These are phyloP conservation scores for Colletotrichum gigasporum DNA, from an alignment of 2,329 filamentous ascomycete species.

Conservation along the genomic window DNA sequence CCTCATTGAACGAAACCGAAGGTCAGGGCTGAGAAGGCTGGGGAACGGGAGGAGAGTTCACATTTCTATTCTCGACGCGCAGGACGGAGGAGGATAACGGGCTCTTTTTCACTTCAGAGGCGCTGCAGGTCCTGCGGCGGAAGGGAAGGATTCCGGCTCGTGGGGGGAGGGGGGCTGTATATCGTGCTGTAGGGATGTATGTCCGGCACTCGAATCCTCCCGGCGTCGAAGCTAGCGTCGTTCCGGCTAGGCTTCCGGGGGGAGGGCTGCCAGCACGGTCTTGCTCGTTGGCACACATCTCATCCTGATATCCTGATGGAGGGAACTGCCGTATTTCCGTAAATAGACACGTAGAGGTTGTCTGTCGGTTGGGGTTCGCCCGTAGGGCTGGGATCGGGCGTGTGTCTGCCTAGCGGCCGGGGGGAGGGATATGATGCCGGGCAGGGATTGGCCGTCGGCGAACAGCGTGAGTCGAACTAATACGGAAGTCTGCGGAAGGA, in stretches of 20 bases:
- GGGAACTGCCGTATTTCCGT: neutral
- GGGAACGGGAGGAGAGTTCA: neutral
- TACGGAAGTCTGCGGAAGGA: no score
- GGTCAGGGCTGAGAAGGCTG: neutral
- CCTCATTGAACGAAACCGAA: slow-evolving; percentile 1
- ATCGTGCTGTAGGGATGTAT: no score
- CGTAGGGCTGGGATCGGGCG: neutral
- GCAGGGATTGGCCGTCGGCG: no score
- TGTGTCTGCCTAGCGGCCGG: neutral
- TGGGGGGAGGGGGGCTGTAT: no score
- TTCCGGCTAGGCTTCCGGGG: neutral
- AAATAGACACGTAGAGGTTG: neutral
- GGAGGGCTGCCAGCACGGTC: neutral
- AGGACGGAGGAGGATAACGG: neutral
- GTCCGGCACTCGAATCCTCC: no score
- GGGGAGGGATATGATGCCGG: neutral
- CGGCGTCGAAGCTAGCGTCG: neutral
- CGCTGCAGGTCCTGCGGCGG: no score
- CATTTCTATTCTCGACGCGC: neutral
- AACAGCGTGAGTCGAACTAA: no score
- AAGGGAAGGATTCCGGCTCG: no score
- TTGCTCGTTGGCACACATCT: neutral
- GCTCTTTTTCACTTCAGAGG: neutral
- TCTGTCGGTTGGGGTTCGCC: neutral
- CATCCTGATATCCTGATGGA: fast-evolving